Evolutionary conservation across 164 flowering plant species (phyloP).

Genomic region (Pachysandra terminalis): DNA sequence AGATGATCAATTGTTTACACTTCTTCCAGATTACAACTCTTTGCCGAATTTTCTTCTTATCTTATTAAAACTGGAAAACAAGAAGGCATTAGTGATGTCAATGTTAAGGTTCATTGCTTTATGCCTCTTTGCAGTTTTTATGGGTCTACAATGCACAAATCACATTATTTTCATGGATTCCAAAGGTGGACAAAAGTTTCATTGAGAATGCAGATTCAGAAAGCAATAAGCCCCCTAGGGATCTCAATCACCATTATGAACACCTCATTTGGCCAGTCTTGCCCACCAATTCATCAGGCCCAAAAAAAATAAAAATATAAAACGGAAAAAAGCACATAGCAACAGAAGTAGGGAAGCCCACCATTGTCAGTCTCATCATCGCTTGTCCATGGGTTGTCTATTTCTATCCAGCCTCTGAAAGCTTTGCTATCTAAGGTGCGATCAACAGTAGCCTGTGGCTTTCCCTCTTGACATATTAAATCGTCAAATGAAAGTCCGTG

Average conservation of each 20-base stretch:
- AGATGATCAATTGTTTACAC: not conserved
- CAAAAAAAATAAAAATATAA: too few species aligned
- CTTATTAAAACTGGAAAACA: too few species aligned
- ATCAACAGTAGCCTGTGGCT: conserved; percentile 83
- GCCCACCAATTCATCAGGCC: too few species aligned
- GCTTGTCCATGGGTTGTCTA: conserved; percentile 95
- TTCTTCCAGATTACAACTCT: not conserved
- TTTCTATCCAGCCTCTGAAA: conserved; percentile 85
- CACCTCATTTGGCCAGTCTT: too few species aligned
- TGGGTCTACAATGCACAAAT: too few species aligned
- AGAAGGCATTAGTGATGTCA: not conserved
- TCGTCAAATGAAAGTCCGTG: conserved; percentile 55
- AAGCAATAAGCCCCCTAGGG: too few species aligned
- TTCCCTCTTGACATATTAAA: conserved; percentile 88
- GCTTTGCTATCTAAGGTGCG: conserved; percentile 83
- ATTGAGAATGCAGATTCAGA: too few species aligned
- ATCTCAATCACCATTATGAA: too few species aligned
- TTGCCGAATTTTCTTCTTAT: too few species aligned
- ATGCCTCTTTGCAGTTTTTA: too few species aligned
- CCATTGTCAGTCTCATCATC: conserved; percentile 99
- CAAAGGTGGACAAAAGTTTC: not conserved
- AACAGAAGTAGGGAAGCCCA: conserved; percentile 15
- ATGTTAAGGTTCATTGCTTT: not conserved
- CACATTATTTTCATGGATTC: not conserved
- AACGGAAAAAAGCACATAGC: not conserved